These are phyloP conservation scores for Mucor racemosus DNA, from an alignment of 371 early-diverging fungal species.

Conservation along the genomic window DNA sequence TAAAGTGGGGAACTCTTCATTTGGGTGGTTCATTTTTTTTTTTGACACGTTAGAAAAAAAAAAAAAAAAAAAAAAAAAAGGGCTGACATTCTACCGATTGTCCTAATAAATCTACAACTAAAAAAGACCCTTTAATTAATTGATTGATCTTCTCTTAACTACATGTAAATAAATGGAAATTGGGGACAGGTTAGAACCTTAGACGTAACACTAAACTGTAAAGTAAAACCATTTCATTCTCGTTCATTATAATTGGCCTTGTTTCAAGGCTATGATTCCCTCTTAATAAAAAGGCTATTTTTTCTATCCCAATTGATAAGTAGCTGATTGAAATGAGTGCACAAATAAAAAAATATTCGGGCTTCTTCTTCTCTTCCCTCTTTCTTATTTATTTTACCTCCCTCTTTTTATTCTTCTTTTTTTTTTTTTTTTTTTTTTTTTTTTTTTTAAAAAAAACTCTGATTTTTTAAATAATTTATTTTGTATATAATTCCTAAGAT, in stretches of 20 bases:
- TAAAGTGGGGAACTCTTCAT: slow-evolving; percentile 5
- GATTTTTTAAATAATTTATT: not conserved
- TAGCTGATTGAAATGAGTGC: slow-evolving; percentile 17
- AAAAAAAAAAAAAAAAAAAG: not conserved
- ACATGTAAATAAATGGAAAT: not conserved
- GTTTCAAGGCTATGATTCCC: slow-evolving; percentile 26
- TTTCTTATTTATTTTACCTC: not conserved
- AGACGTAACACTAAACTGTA: slow-evolving; percentile 34
- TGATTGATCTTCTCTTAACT: not conserved
- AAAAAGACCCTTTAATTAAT: not conserved
- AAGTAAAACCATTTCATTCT: slow-evolving; percentile 21
- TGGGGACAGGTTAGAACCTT: slow-evolving; percentile 31
- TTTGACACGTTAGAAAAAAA: slow-evolving; percentile 2
- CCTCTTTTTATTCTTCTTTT: slow-evolving; percentile 7
- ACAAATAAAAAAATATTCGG: slow-evolving; percentile 17
- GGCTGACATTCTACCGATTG: not conserved
- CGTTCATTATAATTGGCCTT: slow-evolving; percentile 32
- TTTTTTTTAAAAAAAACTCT: not conserved
- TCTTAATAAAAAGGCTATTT: slow-evolving; percentile 23
- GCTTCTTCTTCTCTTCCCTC: slow-evolving; percentile 5
- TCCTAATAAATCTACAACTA: not conserved
- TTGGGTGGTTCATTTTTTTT: not conserved
- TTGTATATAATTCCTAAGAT: not conserved
- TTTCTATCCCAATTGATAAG: slow-evolving; percentile 16
- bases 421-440: slow-evolving; percentile 8